phyloP scores from a whole-genome alignment of 345 rosid species.

The Gynandropsis gynandra region DNA sequence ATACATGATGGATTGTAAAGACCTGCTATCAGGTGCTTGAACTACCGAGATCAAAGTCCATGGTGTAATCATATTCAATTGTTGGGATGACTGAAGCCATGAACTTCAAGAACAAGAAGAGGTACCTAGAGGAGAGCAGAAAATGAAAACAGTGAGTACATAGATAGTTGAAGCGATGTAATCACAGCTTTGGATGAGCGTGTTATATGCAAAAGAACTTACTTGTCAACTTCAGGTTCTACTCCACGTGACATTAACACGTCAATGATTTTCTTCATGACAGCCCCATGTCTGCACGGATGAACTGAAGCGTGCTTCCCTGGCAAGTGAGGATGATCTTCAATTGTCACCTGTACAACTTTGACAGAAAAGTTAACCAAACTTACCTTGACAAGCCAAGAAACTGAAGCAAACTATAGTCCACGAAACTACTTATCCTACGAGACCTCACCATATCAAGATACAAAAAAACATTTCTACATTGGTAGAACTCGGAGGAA shows the following conservation, averaged over 20 bases:
- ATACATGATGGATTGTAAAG: background rate
- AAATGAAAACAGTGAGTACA: background rate
- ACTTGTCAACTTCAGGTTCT: constrained; percentile 99
- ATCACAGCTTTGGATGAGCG: constrained; percentile 1
- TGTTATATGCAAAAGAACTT: constrained; percentile 12
- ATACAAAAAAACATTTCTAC: too few relatives aligned
- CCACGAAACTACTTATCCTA: too few relatives aligned
- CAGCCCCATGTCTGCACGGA: constrained; percentile 98
- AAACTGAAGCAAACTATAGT: too few relatives aligned
- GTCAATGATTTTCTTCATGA: constrained; percentile 98
- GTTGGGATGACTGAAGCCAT: constrained; percentile 93
- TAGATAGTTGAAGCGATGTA: background rate
- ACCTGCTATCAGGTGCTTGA: constrained; percentile 53
- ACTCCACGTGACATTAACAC: constrained; percentile 92
- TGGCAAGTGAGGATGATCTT: constrained; percentile 95
- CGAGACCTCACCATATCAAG: too few relatives aligned
- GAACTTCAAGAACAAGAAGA: constrained; percentile 86
- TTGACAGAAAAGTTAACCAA: background rate
- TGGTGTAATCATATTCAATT: constrained; percentile 88
- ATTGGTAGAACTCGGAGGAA: background rate
- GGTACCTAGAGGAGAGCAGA: constrained; percentile 46
- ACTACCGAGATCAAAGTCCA: constrained; percentile 96
- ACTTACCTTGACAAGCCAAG: too few relatives aligned
- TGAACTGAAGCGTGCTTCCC: constrained; percentile 99
- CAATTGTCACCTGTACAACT: constrained; percentile 70